A percentile compares a stretch with the other conserved stretches of the same genome.
These are phyloP conservation scores for Terana coerulea DNA, from an alignment of 768 basidiomycete species.

Conservation along the genomic window DNA sequence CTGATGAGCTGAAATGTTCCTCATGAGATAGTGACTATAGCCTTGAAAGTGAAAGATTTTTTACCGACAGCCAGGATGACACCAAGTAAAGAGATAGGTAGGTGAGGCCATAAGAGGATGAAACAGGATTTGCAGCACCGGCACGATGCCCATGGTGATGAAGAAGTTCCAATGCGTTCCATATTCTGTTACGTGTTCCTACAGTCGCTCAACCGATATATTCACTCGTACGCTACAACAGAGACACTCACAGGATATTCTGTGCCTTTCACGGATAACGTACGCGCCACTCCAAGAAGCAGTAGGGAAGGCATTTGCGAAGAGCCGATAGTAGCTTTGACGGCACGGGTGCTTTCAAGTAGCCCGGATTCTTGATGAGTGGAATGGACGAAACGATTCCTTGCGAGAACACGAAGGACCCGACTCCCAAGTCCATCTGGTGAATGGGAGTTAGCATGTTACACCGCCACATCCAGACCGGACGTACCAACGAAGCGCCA, in stretches of 20 bases:
- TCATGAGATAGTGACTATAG: background rate
- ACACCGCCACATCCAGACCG: background rate
- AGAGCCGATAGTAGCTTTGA: constrained; percentile 48
- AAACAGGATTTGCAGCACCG: constrained; percentile 63
- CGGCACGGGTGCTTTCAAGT: constrained; percentile 45
- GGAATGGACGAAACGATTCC: constrained; percentile 89
- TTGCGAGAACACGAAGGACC: constrained; percentile 96
- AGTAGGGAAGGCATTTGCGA: constrained; percentile 69
- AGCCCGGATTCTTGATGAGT: constrained; percentile 57
- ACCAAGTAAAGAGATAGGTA: constrained; percentile 63
- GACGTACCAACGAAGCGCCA: constrained; percentile 85
- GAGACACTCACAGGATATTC: constrained; percentile 81
- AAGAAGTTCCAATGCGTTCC: constrained; percentile 99
- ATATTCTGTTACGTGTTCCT: constrained; percentile 97
- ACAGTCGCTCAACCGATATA: background rate
- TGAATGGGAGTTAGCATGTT: background rate
- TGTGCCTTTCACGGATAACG: constrained; percentile 84
- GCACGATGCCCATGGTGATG: constrained; percentile 82
- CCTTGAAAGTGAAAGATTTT: background rate
- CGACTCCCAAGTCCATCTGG: constrained; percentile 98
- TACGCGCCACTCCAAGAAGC: constrained; percentile 68
- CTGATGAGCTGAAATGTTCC: constrained; percentile 62
- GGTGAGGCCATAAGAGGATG: constrained; percentile 57
- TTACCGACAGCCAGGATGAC: constrained; percentile 56
- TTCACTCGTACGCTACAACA: background rate